Base-by-base conservation (phyloP, 2,329 filamentous ascomycete genomes). In the Penicillium nordicum region DNA sequence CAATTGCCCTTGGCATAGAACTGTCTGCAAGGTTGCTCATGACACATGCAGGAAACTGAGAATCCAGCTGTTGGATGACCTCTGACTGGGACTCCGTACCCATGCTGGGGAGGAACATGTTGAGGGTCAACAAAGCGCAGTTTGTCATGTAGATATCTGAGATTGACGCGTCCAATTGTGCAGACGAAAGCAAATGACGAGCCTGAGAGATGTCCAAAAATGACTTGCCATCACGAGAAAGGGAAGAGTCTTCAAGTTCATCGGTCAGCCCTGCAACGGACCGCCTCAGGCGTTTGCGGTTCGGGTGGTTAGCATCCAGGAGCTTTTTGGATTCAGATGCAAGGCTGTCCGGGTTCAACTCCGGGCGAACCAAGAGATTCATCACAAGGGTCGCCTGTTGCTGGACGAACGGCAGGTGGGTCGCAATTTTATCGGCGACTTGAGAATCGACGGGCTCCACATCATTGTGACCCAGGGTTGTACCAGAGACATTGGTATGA, bases 111-210 rank as follows among this genome's bases (percentile, higher is more conserved):
- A 74, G 65, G 5, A 77, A 63, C 25, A 79, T 58, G 18, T 75
- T 71, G 14, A 71, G 64, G 4, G 78, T 77, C 37, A 81, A 63
- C 7, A 64, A 64, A 23, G 72, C 69, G 55, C 70, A 74, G 61
- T 82, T 82, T 12, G 77, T 75, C 36, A 72, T 68, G 53, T 78
- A 68, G 5, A 82, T 54, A 21, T 78, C 63, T 3, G 72, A 67
- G 71, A 69, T 10, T 72, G 74, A 9, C 65, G 69, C 58, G 14
- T 62, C 58, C 4, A 66, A 48, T 23, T 65, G 36, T n/a, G 63
- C 59, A 1, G 66, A 64, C 12, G 69, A 63, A 14, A 79, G 59
- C 42, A 68, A 62, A 11, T 57, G 53, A 32, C 70, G 57, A 30
- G 78, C 63, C 9, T 67, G 57, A 1, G 61, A 52, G 4, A 66